These are phyloP conservation scores for Torulaspora pretoriensis DNA, from an alignment of 1,139 yeast genomes.

Conservation along the genomic window DNA sequence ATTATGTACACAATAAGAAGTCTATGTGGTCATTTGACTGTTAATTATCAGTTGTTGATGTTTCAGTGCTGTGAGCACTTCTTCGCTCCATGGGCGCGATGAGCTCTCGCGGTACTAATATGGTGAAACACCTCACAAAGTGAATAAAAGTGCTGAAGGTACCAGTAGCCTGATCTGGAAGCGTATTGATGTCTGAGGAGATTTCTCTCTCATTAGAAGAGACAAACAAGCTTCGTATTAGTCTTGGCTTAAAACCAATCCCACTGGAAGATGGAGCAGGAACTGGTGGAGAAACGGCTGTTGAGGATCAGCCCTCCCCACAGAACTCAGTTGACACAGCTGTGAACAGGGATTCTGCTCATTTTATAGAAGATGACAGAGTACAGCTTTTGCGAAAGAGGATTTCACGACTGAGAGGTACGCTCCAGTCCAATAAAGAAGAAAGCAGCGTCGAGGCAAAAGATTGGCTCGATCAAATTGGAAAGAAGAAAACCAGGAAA, in stretches of 20 bases:
- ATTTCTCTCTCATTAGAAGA: slow-evolving; percentile 45
- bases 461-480: slow-evolving; percentile 22
- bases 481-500: slow-evolving; percentile 17
- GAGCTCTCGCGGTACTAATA: not conserved
- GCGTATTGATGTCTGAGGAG: slow-evolving; percentile 28
- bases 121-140: not conserved
- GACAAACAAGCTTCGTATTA: slow-evolving; percentile 48
- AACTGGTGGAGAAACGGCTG: not conserved
- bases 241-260: slow-evolving; percentile 49
- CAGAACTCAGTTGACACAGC: not conserved
- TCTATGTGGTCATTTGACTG: not conserved
- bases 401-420: slow-evolving; percentile 23
- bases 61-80: not conserved
- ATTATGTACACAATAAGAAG: slow-evolving; percentile 5
- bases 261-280: slow-evolving; percentile 19
- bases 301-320: not conserved
- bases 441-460: slow-evolving; percentile 1
- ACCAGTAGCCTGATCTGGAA: not conserved
- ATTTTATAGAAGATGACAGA: slow-evolving; percentile 13
- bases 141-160: not conserved
- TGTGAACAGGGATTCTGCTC: not conserved
- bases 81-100: not conserved
- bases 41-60: not conserved
- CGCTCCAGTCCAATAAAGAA: not conserved
- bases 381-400: slow-evolving; percentile 26